Evolutionary conservation across 1,284 basidiomycete species (phyloP), one percentile per base, ranked within the genome.

Genomic region (Cystobasidium sp.): DNA sequence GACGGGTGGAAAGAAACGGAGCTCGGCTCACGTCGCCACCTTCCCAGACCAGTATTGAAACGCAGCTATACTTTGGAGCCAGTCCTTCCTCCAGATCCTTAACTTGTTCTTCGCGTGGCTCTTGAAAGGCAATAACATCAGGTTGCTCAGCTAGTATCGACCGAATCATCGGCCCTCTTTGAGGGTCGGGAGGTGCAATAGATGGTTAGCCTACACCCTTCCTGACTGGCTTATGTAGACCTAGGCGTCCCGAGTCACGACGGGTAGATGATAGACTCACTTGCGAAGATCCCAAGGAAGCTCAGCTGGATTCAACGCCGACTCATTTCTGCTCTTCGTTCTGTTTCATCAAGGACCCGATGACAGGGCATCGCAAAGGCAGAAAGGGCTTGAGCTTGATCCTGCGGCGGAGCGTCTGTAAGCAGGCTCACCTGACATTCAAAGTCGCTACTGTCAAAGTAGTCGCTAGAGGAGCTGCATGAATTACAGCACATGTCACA

Each of bases 51-150:
- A 56, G 18, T 22, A 31, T 22, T 31, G 53, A 56, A 10, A 37
- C 37, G 18, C 53, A 56, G 24, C 39, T 37, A 22, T 37, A 56
- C 39, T 31, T 31, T 2, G 53, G 53, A 6, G 53, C 20, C 39
- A 56, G 18, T 12, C 53, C 53, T 20, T 31, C 24, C 6, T 6
- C 24, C 6, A 56, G 53, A 56, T 56, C 53, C 14, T 56, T 37
- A 31, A 56, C 20, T 56, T 56, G 53, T 31, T 56, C 53, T 56
- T 56, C 24, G 3, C 53, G 31, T 56, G 53, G 53, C 39, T 56
- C 53, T 56, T 56, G 53, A 37, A 56, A 56, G 24, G 24, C 53
- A 56, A 56, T 56, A 10, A 56, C 18, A 31, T 56, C 53, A 24
- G 53, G 53, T 31, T 37, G 7, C 10, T 9, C 10, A 10, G 31